Base-by-base conservation (phyloP, 371 early-diverging fungal species). In the Circinella minor region DNA sequence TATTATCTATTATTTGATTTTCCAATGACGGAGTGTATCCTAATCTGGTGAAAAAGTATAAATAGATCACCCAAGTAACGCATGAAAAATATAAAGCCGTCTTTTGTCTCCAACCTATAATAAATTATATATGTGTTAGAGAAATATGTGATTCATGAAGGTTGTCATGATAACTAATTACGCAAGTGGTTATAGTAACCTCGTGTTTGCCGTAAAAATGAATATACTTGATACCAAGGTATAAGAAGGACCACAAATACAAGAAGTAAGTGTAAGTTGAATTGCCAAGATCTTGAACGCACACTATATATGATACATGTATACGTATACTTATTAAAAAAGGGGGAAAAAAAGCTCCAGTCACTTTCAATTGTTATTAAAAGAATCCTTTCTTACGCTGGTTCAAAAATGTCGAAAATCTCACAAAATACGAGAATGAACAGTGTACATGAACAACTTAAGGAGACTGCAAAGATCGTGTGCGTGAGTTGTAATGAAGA, bases 371-470 rank as follows among this genome's bases (percentile, higher is more conserved):
- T 27, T 27, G 27, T 27, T 27, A 27, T 27, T 27, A 2, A 27
- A 27, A 27, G 2, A 27, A 27, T 37, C 59, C 82, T 70, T 27
- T 27, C 27, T 27, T 85, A 91, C 94, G 87, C 84, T 72, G 85
- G 87, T 67, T 87, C 86, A 65, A 92, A 81, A 5, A 93, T 65
- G 3, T 89, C 89, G 36, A 83, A 80, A 65, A 96, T 94, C 69
- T 95, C 96, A 69, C 94, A 88, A 62, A 95, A 87, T 14, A 96
- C 86, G 55, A 96, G 85, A 70, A 95, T 85, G 72, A 96, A 93
- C 62, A 96, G 83, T 37, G 88, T 86, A 73, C 95, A 91, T 36
- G 93, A 89, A 68, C 87, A 85, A 37, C 92, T 89, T 59, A 96
- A 81, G n/a, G 93, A 91, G 17, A 90, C 72, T 4, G 94, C 88